These are phyloP conservation scores for Halophytophthora batemanensis DNA, from an alignment of 352 stramenopile species.

Conservation along the genomic window DNA sequence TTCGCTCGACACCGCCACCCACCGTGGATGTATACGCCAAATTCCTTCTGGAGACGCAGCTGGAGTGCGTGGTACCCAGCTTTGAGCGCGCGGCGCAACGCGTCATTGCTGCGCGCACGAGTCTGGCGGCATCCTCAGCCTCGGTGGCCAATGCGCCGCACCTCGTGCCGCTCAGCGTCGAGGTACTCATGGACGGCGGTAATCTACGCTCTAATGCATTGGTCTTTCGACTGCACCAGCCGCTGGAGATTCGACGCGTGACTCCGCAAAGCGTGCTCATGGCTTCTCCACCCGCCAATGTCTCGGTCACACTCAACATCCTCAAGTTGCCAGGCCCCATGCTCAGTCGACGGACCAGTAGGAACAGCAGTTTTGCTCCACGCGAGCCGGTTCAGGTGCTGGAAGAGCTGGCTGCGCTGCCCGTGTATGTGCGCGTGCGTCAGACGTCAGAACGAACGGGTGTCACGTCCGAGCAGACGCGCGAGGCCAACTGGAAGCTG, in stretches of 20 bases:
- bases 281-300: conserved; percentile 29
- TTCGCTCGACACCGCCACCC: not conserved
- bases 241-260: conserved; percentile 44
- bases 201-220: conserved; percentile 53
- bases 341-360: conserved; percentile 5
- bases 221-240: conserved; percentile 46
- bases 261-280: conserved; percentile 60
- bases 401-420: conserved; percentile 40
- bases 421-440: conserved; percentile 53
- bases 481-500: conserved; percentile 49
- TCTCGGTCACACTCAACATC: conserved; percentile 53
- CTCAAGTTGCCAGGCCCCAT: conserved; percentile 37
- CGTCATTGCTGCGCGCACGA: conserved; percentile 35
- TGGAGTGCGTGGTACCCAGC: conserved; percentile 52
- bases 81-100: conserved; percentile 37
- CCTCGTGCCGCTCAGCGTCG: conserved; percentile 44
- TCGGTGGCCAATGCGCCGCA: conserved; percentile 43
- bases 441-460: conserved; percentile 53
- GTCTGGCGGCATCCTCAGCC: conserved; percentile 39
- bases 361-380: conserved; percentile 3
- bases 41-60: conserved; percentile 57
- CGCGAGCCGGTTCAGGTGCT: conserved; percentile 14
- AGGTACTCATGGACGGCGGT: conserved; percentile 54
- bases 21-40: conserved; percentile 36
- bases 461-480: conserved; percentile 45